Percentiles rank a stretch among this genome's conserved stretches.
These are phyloP conservation scores for Schoenoplectus triqueter DNA, from an alignment of 202 grass and related monocot species.

Conservation along the genomic window DNA sequence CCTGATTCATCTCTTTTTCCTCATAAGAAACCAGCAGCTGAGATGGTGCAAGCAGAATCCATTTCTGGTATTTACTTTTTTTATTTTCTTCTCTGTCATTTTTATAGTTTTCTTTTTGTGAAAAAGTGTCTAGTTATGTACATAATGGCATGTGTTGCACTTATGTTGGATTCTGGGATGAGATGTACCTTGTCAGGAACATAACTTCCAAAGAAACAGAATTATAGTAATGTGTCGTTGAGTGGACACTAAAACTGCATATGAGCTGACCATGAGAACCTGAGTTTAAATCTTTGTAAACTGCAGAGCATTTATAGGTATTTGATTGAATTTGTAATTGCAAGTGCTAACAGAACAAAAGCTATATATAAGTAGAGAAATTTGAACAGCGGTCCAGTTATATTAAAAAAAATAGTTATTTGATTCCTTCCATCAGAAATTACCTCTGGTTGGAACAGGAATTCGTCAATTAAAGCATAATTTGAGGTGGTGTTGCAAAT, in stretches of 20 bases:
- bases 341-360: too few relatives aligned
- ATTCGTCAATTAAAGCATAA: not conserved
- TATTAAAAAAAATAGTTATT: not conserved
- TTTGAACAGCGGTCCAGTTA: too few relatives aligned
- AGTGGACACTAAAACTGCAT: not conserved
- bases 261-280: not conserved
- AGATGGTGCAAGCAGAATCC: slow-evolving; percentile 37
- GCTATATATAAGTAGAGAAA: too few relatives aligned
- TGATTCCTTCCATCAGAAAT: slow-evolving; percentile 1
- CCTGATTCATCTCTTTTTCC: slow-evolving; percentile 33
- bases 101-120: slow-evolving; percentile 4
- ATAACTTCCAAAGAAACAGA: not conserved
- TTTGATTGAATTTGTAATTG: too few relatives aligned
- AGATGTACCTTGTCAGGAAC: not conserved
- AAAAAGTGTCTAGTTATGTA: not conserved
- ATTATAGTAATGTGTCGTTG: not conserved
- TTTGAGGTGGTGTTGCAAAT: not conserved
- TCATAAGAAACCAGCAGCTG: slow-evolving; percentile 33
- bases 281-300: not conserved
- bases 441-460: not conserved
- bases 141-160: too few relatives aligned
- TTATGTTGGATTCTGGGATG: not conserved
- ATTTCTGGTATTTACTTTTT: slow-evolving; percentile 54
- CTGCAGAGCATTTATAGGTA: not conserved
- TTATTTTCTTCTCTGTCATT: not conserved